Evolutionary conservation across 768 basidiomycete species (phyloP).

Genomic region (Leccinum rimulosum): DNA sequence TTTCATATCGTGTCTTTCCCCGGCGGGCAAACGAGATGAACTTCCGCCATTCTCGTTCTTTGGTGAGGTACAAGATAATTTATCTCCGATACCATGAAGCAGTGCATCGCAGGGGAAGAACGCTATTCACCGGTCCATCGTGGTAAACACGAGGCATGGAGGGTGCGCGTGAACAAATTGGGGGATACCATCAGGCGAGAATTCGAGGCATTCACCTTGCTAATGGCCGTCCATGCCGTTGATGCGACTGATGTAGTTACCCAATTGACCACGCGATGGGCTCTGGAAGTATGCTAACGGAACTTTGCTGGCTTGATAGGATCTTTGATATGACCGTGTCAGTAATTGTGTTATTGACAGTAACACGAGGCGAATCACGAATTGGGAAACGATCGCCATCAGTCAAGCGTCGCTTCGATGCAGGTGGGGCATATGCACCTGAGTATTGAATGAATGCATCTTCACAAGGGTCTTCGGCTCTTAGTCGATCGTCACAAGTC

Average conservation of each 20-base stretch:
- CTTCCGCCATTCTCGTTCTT: slow-evolving; percentile 15
- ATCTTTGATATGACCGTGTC: slow-evolving; percentile 13
- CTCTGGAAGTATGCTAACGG: not conserved
- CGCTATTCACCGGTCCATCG: slow-evolving; percentile 25
- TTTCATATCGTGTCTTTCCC: slow-evolving; percentile 8
- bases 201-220: slow-evolving; percentile 12
- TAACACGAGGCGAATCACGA: slow-evolving; percentile 22
- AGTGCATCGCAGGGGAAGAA: slow-evolving; percentile 24
- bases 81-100: slow-evolving; percentile 32
- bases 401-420: slow-evolving; percentile 18
- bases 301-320: slow-evolving; percentile 13
- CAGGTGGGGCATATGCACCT: slow-evolving; percentile 11
- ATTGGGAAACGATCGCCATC: slow-evolving; percentile 17
- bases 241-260: slow-evolving; percentile 6
- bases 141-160: slow-evolving; percentile 32
- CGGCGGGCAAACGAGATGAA: slow-evolving; percentile 20
- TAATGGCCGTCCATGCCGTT: slow-evolving; percentile 6
- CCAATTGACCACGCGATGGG: slow-evolving; percentile 3
- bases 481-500: slow-evolving; percentile 4
- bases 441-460: slow-evolving; percentile 1
- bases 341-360: slow-evolving; percentile 9
- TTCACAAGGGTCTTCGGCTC: slow-evolving; percentile 17
- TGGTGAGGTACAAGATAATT: slow-evolving; percentile 18
- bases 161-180: slow-evolving; percentile 16
- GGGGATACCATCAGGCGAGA: slow-evolving; percentile 10